phyloP scores from a whole-genome alignment of 2,329 filamentous ascomycete species.

The Pseudogymnoascus sp. region DNA sequence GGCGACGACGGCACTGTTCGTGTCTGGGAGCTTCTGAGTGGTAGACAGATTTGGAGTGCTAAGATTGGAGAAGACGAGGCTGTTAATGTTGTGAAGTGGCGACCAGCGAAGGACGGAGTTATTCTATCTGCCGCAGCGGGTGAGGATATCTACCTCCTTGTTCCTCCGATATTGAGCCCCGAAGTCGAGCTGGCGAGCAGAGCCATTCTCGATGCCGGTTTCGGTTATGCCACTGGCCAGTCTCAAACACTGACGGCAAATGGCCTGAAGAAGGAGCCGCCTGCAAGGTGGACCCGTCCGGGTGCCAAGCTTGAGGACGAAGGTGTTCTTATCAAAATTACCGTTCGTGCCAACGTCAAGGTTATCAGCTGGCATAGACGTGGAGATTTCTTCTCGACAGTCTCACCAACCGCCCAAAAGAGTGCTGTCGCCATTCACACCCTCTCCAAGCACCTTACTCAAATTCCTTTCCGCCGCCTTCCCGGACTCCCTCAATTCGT shows the following conservation, averaged over 20 bases:
- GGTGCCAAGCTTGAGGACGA: conserved; percentile 64
- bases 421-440: conserved; percentile 91
- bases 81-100: conserved; percentile 83
- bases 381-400: conserved; percentile 89
- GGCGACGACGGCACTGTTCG: conserved; percentile 90
- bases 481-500: conserved; percentile 77
- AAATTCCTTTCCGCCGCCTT: conserved; percentile 78
- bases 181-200: conserved; percentile 68
- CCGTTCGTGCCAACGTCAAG: conserved; percentile 74
- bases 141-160: conserved; percentile 77
- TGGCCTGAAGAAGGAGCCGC: conserved; percentile 62
- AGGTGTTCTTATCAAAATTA: conserved; percentile 73
- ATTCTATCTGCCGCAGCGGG: conserved; percentile 79
- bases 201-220: conserved; percentile 78
- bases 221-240: conserved; percentile 76
- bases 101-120: conserved; percentile 71
- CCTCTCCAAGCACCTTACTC: conserved; percentile 86
- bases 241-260: conserved; percentile 44
- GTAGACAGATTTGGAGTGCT: conserved; percentile 79
- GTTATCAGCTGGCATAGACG: conserved; percentile 88
- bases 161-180: conserved; percentile 65
- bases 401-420: conserved; percentile 71
- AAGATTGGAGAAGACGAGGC: conserved; percentile 70
- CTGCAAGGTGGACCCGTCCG: conserved; percentile 79
- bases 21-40: conserved; percentile 81